Evolutionary conservation across 78 protist genomes (phyloP), one percentile per base, ranked within the genome.

Genomic region (Dictyostelium capitatum): DNA sequence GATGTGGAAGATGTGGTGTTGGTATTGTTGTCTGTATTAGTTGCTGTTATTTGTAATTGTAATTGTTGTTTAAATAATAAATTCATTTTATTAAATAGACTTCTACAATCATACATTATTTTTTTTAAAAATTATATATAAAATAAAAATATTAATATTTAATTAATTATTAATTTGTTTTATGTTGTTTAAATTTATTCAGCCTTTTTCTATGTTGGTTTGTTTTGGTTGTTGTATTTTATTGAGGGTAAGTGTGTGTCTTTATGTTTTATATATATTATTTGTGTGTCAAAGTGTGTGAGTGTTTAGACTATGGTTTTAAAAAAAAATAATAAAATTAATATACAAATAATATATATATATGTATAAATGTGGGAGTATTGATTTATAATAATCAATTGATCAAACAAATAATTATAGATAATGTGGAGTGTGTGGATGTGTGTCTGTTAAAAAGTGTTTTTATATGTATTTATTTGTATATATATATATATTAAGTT

Each of bases 101-200:
- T 57, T 57, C 28, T 37, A 62, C 70, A 62, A 62, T 62, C 70
- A 62, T 62, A 25, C 70, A 62, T 62, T 4, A 25, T 23, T 62
- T 41, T 70, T 70, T 70, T 70, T 41, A 65, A 25, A 32, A 23
- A 30, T 67, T 32, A 57, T 20, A 57, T 10, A 62, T 62, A 62
- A 62, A 62, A 56, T 56, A 56, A 56, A 69, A 14, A 69, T 37
- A 43, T 19, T n/a, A 17, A 37, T 37, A 41, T 41, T 73, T 73
- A 73, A n/a, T 37, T 43, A 73, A 73, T 73, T 73, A 73, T 43
- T 73, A 73, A 43, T 43, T n/a, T 73, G 70, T 43, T 46, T n/a
- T n/a, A 15, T 41, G 43, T 47, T 77, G 28, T 0, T 28, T 50
- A 48, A 2, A 77, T 23, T 30, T 62, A 25, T 77, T 77, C 37